Conservation (phyloP, 805 yeast genomes). For the Cyberlindnera nakhonratchasimensis region DNA sequence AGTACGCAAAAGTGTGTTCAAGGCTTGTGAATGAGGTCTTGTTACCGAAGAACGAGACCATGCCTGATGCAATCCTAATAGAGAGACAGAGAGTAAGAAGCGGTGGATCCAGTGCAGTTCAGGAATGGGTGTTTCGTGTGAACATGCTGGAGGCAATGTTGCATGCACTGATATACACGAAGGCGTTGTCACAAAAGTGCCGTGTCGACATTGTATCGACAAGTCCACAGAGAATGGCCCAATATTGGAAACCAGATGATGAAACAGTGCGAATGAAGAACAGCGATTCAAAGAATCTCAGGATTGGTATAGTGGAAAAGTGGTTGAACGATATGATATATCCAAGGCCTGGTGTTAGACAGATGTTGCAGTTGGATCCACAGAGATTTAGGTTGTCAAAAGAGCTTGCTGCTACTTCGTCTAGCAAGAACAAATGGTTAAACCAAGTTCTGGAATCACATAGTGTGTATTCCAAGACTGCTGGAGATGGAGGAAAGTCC, state of each 20-base stretch:
- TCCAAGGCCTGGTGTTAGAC: neutral
- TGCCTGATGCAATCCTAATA: conserved; percentile 43
- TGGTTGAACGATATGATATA: conserved; percentile 18
- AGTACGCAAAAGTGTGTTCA: conserved; percentile 25
- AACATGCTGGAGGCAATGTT: conserved; percentile 54
- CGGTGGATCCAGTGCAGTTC: conserved; percentile 41
- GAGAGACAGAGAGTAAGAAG: conserved; percentile 58
- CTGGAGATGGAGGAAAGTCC: conserved; percentile 8
- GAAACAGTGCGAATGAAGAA: conserved; percentile 1
- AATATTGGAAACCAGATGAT: conserved; percentile 21
- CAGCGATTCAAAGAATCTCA: conserved; percentile 17
- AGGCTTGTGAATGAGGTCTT: conserved; percentile 27
- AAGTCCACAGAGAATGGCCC: conserved; percentile 23
- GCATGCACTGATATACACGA: conserved; percentile 28
- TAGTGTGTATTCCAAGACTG: conserved; percentile 6
- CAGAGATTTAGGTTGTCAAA: conserved; percentile 13
- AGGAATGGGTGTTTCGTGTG: conserved; percentile 49
- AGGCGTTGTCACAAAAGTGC: conserved; percentile 1
- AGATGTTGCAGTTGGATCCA: conserved; percentile 13
- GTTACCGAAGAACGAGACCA: conserved; percentile 16
- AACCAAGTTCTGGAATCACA: conserved; percentile 12
- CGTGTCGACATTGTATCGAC: conserved; percentile 18
- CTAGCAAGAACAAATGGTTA: conserved; percentile 20
- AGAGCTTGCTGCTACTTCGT: conserved; percentile 6
- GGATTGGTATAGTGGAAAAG: conserved; percentile 20